Base-by-base conservation (phyloP, 305 asterid genomes). In the Withania somnifera region DNA sequence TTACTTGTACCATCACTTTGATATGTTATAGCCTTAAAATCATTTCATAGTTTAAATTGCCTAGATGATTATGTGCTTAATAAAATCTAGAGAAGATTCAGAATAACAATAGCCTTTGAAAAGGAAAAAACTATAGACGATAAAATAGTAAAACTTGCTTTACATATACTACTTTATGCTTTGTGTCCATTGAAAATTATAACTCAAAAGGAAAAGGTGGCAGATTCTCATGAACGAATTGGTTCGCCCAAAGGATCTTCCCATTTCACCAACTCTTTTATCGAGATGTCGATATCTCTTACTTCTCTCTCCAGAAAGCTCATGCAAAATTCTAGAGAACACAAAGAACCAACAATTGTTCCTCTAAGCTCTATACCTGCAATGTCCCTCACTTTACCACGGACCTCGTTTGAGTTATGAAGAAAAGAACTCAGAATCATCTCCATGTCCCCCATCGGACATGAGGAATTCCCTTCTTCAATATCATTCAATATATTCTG, bases 311-410 rank as follows among this genome's bases (percentile, higher is more conserved):
- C 80, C 79, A 90, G 57, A 51, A 92, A 83, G 61, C 80, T 80
- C 84, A 90, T 80, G 89, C 97, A 91, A 80, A 91, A 93, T 45
- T 90, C 85, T 52, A 86, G 80, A 24, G 94, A 88, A 66, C 88
- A 87, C 15, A 91, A 24, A 54, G 85, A 86, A 11, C 56, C 79
- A 38, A 78, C 80, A 63, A 85, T 81, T 26, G 54, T 88, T 83
- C 86, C 89, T 85, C 75, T 63, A 20, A 60, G 14, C 63, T 68
- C 86, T 4, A 78, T 83, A 19, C 83, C 86, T 87, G 83, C 91
- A 34, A 38, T 66, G 3, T 80, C 88, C 58, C 80, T 87, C 11
- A 61, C 60, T 36, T 71, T 80, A 42, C 75, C 83, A 11, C 15
- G 36, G 13, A 83, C 68, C 63, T 82, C 82, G 11, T 58, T 53